Evolutionary conservation across 208 protist species (phyloP).

Genomic region (Trypanosoma vivax): DNA sequence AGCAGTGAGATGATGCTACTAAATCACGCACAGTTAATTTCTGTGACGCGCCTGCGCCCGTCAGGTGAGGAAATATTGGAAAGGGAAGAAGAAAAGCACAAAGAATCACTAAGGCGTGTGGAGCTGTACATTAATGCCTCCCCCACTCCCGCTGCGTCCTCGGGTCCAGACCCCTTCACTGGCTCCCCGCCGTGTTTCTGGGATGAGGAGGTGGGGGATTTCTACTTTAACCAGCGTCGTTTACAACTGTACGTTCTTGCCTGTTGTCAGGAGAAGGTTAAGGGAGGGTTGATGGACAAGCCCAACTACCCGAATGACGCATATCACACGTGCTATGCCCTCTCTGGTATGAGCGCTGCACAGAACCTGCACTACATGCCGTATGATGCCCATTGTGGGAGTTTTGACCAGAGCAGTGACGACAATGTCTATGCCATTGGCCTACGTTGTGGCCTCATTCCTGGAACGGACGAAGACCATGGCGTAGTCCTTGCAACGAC

Average conservation of each 20-base stretch:
- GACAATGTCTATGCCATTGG: slow-evolving; percentile 30
- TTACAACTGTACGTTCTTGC: slow-evolving; percentile 78
- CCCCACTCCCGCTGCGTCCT: not conserved
- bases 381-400: not conserved
- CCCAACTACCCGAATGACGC: slow-evolving; percentile 54
- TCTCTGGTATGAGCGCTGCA: slow-evolving; percentile 70
- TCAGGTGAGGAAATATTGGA: slow-evolving; percentile 31
- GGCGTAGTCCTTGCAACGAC: slow-evolving; percentile 36
- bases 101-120: slow-evolving; percentile 13
- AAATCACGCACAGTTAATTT: slow-evolving; percentile 63
- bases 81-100: slow-evolving; percentile 21
- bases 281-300: slow-evolving; percentile 87
- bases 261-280: slow-evolving; percentile 48
- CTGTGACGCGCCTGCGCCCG: slow-evolving; percentile 15
- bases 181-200: slow-evolving; percentile 17
- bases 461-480: slow-evolving; percentile 18
- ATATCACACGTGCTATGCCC: slow-evolving; percentile 91
- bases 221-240: slow-evolving; percentile 65
- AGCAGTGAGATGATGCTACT: slow-evolving; percentile 55
- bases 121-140: slow-evolving; percentile 30
- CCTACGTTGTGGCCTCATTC: slow-evolving; percentile 39
- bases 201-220: slow-evolving; percentile 55
- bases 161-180: not conserved
- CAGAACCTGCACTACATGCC: slow-evolving; percentile 69
- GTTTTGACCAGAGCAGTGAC: not conserved